Evolutionary conservation across 495 filamentous ascomycete genomes (phyloP).

Genomic region (Hamigera avellanea): DNA sequence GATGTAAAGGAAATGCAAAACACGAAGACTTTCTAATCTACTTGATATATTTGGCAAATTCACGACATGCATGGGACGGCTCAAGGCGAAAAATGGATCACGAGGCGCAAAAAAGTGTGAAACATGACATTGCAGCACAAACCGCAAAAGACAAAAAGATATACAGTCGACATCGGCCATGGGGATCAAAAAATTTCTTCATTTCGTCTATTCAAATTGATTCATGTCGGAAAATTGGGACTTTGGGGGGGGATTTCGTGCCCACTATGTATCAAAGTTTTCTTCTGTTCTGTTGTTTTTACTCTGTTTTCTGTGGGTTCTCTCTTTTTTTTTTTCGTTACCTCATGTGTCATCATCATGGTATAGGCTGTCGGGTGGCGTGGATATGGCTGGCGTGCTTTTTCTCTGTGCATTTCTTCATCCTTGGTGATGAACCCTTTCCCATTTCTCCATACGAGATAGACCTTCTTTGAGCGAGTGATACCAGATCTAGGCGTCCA

Average conservation of each 20-base stretch:
- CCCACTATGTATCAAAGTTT: slow-evolving; percentile 19
- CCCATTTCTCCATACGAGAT: slow-evolving; percentile 20
- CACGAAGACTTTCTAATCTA: slow-evolving; percentile 15
- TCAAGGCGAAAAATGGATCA: slow-evolving; percentile 36
- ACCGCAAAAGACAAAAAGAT: slow-evolving; percentile 7
- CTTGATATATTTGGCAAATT: slow-evolving; percentile 28
- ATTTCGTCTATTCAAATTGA: slow-evolving; percentile 11
- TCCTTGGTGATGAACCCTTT: slow-evolving; percentile 18
- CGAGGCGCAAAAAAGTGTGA: slow-evolving; percentile 31
- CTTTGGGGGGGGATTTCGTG: slow-evolving; percentile 16
- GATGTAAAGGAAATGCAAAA: slow-evolving; percentile 40
- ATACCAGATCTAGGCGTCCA: slow-evolving; percentile 34
- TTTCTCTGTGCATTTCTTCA: slow-evolving; percentile 22
- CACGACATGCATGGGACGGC: slow-evolving; percentile 40
- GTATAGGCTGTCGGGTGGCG: slow-evolving; percentile 21
- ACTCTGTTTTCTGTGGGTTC: slow-evolving; percentile 5
- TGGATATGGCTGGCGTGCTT: slow-evolving; percentile 31
- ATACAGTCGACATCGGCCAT: neutral
- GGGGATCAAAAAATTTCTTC: slow-evolving; percentile 8
- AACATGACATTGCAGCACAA: slow-evolving; percentile 9
- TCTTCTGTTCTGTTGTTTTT: slow-evolving; percentile 7
- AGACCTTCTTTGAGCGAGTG: slow-evolving; percentile 35
- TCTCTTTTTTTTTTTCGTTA: slow-evolving; percentile 16
- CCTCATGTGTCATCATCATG: slow-evolving; percentile 14
- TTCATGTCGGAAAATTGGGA: slow-evolving; percentile 14